A percentile compares a stretch with the other conserved stretches of the same genome.
These are phyloP conservation scores for Sclerotinia subarctica DNA, from an alignment of 2,329 filamentous ascomycete genomes.

Conservation along the genomic window DNA sequence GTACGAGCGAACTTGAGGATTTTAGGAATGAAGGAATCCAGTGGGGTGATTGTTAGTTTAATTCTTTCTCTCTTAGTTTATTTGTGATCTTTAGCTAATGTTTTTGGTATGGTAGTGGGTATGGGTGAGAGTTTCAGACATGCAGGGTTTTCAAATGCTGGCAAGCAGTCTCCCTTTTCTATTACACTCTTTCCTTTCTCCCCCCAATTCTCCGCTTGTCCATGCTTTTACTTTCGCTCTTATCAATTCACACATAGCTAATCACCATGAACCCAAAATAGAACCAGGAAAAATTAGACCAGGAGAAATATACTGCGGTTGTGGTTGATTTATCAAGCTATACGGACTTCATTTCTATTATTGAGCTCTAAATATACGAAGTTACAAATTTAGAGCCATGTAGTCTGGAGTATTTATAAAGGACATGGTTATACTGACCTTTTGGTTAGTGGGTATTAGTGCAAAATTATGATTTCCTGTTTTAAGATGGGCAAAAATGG, in stretches of 20 bases:
- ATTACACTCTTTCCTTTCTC: neutral
- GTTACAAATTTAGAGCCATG: too few relatives aligned
- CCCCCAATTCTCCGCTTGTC: too few relatives aligned
- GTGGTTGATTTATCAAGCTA: constrained; percentile 8
- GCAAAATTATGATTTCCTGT: neutral
- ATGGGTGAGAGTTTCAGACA: constrained; percentile 28
- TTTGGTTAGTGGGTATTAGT: neutral
- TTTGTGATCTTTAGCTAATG: neutral
- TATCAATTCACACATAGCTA: neutral
- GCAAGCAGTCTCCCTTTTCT: neutral
- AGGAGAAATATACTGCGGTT: constrained; percentile 27
- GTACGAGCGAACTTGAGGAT: constrained; percentile 26
- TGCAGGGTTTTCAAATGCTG: constrained; percentile 27
- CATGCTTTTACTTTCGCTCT: neutral
- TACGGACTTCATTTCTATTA: neutral
- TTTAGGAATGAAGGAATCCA: constrained; percentile 24
- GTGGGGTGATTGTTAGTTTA: constrained; percentile 28
- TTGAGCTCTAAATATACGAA: too few relatives aligned
- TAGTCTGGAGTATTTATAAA: neutral
- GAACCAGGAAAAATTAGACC: constrained; percentile 28
- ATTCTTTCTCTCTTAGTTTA: too few relatives aligned
- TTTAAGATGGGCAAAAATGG: neutral
- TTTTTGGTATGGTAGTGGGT: constrained; percentile 19
- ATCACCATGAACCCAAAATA: neutral
- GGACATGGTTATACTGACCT: neutral